Percentiles rank a stretch among this genome's conserved stretches.
phyloP scores from a whole-genome alignment of 306 rosid genomes.

The Lagenaria siceraria region DNA sequence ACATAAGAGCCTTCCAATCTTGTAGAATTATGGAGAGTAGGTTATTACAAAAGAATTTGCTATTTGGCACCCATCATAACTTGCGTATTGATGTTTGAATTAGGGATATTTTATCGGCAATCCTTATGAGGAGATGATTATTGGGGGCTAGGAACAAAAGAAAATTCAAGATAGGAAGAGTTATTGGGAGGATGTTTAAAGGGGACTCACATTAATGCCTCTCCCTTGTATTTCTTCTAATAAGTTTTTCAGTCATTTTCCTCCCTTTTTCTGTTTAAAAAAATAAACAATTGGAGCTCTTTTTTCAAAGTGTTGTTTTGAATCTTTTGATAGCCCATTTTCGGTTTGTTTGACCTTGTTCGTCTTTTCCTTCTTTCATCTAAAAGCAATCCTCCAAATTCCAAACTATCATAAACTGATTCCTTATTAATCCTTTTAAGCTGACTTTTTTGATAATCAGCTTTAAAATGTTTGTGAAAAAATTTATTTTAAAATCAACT shows the following conservation, averaged over 20 bases:
- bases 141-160: not conserved
- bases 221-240: not conserved
- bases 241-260: not conserved
- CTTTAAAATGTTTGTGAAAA: not conserved
- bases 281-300: not conserved
- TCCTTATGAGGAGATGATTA: not conserved
- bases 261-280: not conserved
- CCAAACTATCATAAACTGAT: not conserved
- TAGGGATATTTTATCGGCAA: not conserved
- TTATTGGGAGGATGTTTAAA: not conserved
- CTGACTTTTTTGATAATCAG: not conserved
- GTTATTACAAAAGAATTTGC: too few species aligned
- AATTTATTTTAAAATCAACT: not conserved
- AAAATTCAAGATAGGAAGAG: not conserved
- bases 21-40: too few species aligned
- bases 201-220: not conserved
- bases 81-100: not conserved
- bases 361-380: not conserved
- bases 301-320: not conserved
- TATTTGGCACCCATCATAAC: not conserved
- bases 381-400: not conserved
- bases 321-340: not conserved
- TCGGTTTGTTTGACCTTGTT: not conserved
- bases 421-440: not conserved
- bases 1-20: too few species aligned